These are phyloP conservation scores for Fusarium proliferatum DNA, from an alignment of 2,329 filamentous ascomycete genomes.

Conservation along the genomic window DNA sequence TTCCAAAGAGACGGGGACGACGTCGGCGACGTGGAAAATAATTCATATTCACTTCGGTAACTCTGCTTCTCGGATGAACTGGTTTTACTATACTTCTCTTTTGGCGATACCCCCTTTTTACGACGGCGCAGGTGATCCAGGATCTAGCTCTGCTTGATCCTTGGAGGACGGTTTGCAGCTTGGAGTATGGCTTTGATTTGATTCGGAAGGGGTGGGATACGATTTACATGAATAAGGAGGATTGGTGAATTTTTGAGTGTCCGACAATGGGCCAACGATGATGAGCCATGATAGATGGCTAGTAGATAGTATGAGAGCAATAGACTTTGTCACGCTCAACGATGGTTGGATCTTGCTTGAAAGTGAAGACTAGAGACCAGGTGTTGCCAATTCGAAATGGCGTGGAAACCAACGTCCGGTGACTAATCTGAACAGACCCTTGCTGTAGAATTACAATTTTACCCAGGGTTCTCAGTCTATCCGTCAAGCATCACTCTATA, in stretches of 20 bases:
- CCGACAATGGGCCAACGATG: slow-evolving; percentile 35
- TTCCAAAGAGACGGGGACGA: slow-evolving; percentile 40
- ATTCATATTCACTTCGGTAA: slow-evolving; percentile 41
- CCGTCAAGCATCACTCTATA: no score
- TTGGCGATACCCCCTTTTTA: slow-evolving; percentile 50
- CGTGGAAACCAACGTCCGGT: slow-evolving; percentile 23
- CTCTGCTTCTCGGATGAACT: slow-evolving; percentile 40
- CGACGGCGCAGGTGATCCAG: slow-evolving; percentile 39
- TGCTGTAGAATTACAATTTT: not conserved
- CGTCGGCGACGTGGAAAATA: slow-evolving; percentile 40
- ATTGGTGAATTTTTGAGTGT: slow-evolving; percentile 42
- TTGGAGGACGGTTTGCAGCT: slow-evolving; percentile 45
- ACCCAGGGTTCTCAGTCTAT: not conserved
- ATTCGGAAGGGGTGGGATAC: slow-evolving; percentile 44
- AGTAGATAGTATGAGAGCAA: slow-evolving; percentile 43
- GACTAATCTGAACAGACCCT: slow-evolving; percentile 22
- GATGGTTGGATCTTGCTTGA: not conserved
- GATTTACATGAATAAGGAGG: slow-evolving; percentile 41
- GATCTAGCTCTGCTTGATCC: slow-evolving; percentile 3
- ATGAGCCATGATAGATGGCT: slow-evolving; percentile 36
- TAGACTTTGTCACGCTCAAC: slow-evolving; percentile 34
- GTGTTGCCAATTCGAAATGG: not conserved
- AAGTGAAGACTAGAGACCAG: not conserved
- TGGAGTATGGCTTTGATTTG: slow-evolving; percentile 46
- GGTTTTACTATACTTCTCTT: slow-evolving; percentile 47